Evolutionary conservation across 2,329 filamentous ascomycete species (phyloP), one percentile per base, ranked within the genome.

Genomic region (Colletotrichum graminicola): DNA sequence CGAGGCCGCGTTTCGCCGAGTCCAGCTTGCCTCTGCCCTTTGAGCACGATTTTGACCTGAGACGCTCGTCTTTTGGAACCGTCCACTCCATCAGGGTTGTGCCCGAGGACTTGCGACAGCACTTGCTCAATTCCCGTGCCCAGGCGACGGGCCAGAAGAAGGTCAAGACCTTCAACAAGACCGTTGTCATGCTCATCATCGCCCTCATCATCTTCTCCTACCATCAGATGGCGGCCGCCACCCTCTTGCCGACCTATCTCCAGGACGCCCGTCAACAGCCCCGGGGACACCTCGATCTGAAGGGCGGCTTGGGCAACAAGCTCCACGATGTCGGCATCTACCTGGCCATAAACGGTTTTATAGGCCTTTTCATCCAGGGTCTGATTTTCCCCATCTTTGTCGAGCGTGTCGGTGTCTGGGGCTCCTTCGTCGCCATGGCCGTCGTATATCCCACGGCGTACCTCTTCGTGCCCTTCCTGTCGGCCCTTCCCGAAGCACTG

Each of bases 311-410:
- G 2, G 92, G 91, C 1, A 84, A 92, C 59, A 88, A 87, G 1
- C 89, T 66, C 0, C 88, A 91, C 75, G 86, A 90, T 47, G 91
- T 93, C 18, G 92, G 92, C 18, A 78, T 91, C 29, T 92, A 93
- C 75, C 86, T 94, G 80, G 88, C 90, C 3, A 81, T 92, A 62
- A 92, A 94, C 75, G 93, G 91, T 3, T 80, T 92, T 73, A 90
- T 94, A 67, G 92, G 92, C 0, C 86, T 95, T 1, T 84, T 92
- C 75, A 90, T 94, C 55, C 93, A 95, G 80, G 92, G 87, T 1
- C 80, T 94, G 56, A 83, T 95, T 39, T 93, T 93, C 76, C 91
- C 91, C 5, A 75, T 89, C 21, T 83, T 92, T 72, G 89, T 92
- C 3, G 85, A 88, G 65, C 86, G 83, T 73, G 82, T 93, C 18